Evolutionary conservation across 306 rosid genomes (phyloP).

Genomic region (Erythrophleum fordii): DNA sequence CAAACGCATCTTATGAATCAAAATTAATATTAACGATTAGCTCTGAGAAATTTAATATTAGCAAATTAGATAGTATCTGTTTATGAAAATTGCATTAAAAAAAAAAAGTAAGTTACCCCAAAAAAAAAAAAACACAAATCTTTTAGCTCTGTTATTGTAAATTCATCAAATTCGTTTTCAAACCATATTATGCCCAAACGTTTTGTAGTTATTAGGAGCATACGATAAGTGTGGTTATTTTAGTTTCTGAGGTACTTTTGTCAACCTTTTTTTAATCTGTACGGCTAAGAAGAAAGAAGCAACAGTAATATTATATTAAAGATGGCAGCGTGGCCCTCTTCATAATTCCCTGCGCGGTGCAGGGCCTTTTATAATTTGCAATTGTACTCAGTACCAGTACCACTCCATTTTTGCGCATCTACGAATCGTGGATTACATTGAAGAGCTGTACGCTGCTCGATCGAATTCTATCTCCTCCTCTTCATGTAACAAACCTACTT

Average conservation of each 20-base stretch:
- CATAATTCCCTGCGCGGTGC: background rate
- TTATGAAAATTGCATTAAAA: background rate
- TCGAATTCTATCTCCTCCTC: background rate
- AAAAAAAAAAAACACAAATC: too few relatives aligned
- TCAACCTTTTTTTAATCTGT: background rate
- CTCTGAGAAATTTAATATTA: too few relatives aligned
- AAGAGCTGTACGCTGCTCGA: background rate
- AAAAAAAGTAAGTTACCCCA: background rate
- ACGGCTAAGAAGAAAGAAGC: slow-evolving; percentile 7
- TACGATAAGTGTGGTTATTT: background rate
- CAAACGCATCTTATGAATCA: background rate
- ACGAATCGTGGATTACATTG: background rate
- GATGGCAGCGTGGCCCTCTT: background rate
- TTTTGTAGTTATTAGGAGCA: background rate
- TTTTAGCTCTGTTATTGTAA: too few relatives aligned
- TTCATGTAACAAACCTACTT: background rate
- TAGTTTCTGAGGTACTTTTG: background rate
- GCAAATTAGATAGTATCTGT: background rate
- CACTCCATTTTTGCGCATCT: background rate
- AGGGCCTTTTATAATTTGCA: background rate
- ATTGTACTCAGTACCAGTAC: background rate
- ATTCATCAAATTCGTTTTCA: too few relatives aligned
- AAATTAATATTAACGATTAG: background rate
- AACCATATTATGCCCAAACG: background rate
- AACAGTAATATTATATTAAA: background rate